These are phyloP conservation scores for Microsporum ferrugineum DNA, from an alignment of 2,329 filamentous ascomycete species.

Conservation along the genomic window DNA sequence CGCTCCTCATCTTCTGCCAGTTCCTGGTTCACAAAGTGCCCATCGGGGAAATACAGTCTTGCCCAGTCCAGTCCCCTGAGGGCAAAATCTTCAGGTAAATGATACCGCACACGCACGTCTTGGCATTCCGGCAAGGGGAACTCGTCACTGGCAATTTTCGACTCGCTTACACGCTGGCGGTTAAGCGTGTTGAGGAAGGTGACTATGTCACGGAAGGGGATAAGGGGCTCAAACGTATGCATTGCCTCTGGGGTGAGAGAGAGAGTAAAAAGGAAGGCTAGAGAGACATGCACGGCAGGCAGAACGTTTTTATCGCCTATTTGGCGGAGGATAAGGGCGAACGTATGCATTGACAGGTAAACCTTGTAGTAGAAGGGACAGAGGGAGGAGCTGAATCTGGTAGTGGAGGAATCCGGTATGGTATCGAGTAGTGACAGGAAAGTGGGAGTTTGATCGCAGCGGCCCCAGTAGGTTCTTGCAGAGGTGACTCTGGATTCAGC, in stretches of 20 bases:
- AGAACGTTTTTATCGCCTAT: constrained; percentile 42
- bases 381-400: neutral
- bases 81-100: constrained; percentile 49
- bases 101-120: constrained; percentile 25
- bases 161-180: constrained; percentile 27
- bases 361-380: constrained; percentile 23
- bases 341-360: constrained; percentile 32
- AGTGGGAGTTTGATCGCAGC: neutral
- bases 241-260: constrained; percentile 28
- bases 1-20: constrained; percentile 45
- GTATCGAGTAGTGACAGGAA: neutral
- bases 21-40: constrained; percentile 40
- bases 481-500: neutral
- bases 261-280: constrained; percentile 43
- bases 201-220: constrained; percentile 43
- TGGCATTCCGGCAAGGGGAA: constrained; percentile 36
- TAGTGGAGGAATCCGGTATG: neutral
- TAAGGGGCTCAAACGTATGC: constrained; percentile 30
- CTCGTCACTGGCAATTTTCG: constrained; percentile 25
- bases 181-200: constrained; percentile 44
- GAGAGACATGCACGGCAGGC: constrained; percentile 44
- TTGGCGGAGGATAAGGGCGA: constrained; percentile 37
- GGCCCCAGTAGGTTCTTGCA: neutral
- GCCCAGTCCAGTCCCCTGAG: constrained; percentile 47
- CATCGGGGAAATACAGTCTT: constrained; percentile 36